phyloP scores from a whole-genome alignment of 768 basidiomycete species.

The Collybiopsis confluens region DNA sequence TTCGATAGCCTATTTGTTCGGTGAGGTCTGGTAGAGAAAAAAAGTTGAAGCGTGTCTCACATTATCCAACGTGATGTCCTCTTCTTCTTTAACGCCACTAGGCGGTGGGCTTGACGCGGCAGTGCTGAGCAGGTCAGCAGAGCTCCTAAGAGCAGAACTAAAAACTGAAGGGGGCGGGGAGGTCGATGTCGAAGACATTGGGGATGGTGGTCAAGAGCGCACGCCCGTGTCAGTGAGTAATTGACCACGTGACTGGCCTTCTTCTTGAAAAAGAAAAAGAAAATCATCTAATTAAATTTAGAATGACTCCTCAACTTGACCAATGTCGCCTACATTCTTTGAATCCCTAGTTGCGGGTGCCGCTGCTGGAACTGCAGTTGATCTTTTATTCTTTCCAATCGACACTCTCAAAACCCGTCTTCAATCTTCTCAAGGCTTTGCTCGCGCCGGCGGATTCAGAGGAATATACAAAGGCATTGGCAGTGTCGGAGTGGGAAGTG shows the following conservation, averaged over 20 bases:
- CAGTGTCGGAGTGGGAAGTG: slow-evolving; percentile 91
- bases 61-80: neutral
- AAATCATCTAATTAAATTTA: no score
- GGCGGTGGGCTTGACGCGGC: slow-evolving; percentile 6
- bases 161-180: slow-evolving; percentile 6
- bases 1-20: neutral
- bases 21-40: neutral
- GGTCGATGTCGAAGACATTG: slow-evolving; percentile 7
- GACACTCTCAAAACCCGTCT: slow-evolving; percentile 96
- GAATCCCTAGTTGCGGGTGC: slow-evolving; percentile 54
- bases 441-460: slow-evolving; percentile 78
- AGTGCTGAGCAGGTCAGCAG: no score
- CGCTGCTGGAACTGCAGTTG: slow-evolving; percentile 88
- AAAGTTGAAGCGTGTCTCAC: neutral
- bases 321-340: slow-evolving; percentile 2
- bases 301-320: no score
- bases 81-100: neutral
- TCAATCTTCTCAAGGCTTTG: slow-evolving; percentile 85
- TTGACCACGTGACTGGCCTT: neutral
- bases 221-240: slow-evolving; percentile 1
- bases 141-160: neutral
- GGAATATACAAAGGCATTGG: slow-evolving; percentile 94
- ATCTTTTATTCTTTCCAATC: slow-evolving; percentile 93
- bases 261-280: no score
- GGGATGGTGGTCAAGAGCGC: neutral